phyloP scores from a whole-genome alignment of 768 basidiomycete species.

The Tulasnella sp. region DNA sequence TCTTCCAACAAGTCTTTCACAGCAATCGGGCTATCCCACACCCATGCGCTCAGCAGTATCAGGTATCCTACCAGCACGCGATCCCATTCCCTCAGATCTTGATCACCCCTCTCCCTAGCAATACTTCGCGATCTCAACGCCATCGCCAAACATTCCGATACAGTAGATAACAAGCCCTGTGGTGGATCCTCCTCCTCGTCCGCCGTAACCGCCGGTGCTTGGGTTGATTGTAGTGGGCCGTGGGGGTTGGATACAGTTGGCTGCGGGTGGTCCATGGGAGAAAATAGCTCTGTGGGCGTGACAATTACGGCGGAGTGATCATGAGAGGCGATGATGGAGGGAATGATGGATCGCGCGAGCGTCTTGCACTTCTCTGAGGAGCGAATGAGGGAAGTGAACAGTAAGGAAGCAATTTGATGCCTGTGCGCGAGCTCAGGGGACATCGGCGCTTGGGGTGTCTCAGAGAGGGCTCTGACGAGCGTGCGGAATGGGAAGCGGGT shows the following conservation, averaged over 20 bases:
- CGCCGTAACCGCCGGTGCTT: conserved; percentile 29
- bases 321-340: conserved; percentile 48
- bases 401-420: conserved; percentile 60
- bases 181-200: conserved; percentile 33
- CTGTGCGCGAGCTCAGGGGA: conserved; percentile 47
- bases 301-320: conserved; percentile 25
- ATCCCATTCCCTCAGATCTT: conserved; percentile 81
- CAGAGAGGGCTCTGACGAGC: conserved; percentile 47
- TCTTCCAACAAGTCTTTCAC: conserved; percentile 79
- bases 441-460: conserved; percentile 49
- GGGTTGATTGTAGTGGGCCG: conserved; percentile 19
- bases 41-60: conserved; percentile 76
- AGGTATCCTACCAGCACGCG: conserved; percentile 79
- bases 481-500: conserved; percentile 42
- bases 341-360: conserved; percentile 29
- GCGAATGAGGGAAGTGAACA: conserved; percentile 71
- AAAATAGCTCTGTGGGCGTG: conserved; percentile 29
- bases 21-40: conserved; percentile 88
- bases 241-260: neutral
- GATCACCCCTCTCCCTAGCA: conserved; percentile 42
- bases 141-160: conserved; percentile 84
- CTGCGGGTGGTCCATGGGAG: conserved; percentile 24
- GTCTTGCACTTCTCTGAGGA: conserved; percentile 35
- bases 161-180: conserved; percentile 67
- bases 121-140: conserved; percentile 68